These are phyloP conservation scores for Lachancea nothofagi DNA, from an alignment of 805 yeast genomes.

Conservation along the genomic window DNA sequence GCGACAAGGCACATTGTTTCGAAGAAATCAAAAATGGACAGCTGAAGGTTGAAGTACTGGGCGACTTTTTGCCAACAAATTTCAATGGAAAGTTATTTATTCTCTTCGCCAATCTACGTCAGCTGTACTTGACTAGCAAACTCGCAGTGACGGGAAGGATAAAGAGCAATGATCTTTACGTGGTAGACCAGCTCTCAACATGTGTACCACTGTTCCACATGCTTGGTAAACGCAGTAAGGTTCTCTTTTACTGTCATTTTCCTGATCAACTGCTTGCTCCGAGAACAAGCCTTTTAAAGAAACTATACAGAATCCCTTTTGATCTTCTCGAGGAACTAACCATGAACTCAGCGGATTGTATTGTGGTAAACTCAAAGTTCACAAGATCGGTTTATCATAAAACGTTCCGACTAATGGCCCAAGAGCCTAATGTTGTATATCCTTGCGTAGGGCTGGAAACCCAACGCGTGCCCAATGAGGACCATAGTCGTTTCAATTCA, in stretches of 20 bases:
- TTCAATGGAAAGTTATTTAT: constrained; percentile 66
- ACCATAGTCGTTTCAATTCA: constrained; percentile 16
- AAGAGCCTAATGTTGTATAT: constrained; percentile 34
- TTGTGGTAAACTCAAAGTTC: constrained; percentile 85
- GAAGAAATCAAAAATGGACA: constrained; percentile 69
- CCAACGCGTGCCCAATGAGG: constrained; percentile 13
- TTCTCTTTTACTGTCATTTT: constrained; percentile 90
- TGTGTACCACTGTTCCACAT: constrained; percentile 62
- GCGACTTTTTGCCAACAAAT: constrained; percentile 77
- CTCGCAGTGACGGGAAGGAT: constrained; percentile 44
- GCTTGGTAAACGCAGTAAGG: constrained; percentile 40
- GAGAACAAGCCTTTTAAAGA: constrained; percentile 49
- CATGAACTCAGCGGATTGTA: constrained; percentile 65
- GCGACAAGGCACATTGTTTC: constrained; percentile 81
- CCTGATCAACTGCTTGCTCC: constrained; percentile 81
- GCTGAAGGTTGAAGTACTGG: constrained; percentile 64
- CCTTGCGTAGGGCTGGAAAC: constrained; percentile 62
- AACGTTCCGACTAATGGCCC: constrained; percentile 47
- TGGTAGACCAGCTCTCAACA: constrained; percentile 85
- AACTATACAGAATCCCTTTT: constrained; percentile 72
- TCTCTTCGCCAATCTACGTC: constrained; percentile 78
- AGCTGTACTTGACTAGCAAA: constrained; percentile 54
- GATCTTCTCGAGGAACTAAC: constrained; percentile 80
- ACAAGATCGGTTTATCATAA: constrained; percentile 63
- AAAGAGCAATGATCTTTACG: constrained; percentile 56